These are phyloP conservation scores for Fusarium sp. DNA, from an alignment of 2,329 filamentous ascomycete species.

Conservation along the genomic window DNA sequence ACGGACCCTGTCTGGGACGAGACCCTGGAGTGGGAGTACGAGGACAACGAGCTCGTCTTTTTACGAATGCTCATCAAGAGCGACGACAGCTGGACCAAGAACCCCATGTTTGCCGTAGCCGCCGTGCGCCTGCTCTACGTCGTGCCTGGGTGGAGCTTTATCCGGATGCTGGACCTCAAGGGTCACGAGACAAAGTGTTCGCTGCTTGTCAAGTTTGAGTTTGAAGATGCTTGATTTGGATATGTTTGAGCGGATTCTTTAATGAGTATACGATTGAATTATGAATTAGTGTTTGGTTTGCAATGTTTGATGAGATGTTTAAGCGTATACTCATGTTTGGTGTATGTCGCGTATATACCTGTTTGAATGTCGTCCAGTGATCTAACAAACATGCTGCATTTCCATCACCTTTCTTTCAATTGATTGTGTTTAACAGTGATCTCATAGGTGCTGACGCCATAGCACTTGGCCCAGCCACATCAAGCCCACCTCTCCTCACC, in stretches of 20 bases:
- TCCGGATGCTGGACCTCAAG: constrained; percentile 73
- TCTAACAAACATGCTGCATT: neutral
- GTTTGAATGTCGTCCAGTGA: neutral
- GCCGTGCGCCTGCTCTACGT: constrained; percentile 71
- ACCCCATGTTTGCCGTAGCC: constrained; percentile 71
- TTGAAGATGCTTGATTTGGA: constrained; percentile 53
- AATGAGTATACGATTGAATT: constrained; percentile 17
- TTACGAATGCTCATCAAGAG: constrained; percentile 75
- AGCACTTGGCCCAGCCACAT: neutral
- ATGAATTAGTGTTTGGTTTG: neutral
- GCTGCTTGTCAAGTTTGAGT: constrained; percentile 70
- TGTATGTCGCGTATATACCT: neutral
- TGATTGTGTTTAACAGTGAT: neutral
- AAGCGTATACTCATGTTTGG: neutral
- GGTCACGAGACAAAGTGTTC: constrained; percentile 73
- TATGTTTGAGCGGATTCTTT: constrained; percentile 24
- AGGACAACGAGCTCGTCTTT: constrained; percentile 75
- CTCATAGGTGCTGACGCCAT: neutral
- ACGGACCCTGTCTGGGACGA: constrained; percentile 77
- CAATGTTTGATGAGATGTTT: constrained; percentile 6
- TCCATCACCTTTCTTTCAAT: neutral
- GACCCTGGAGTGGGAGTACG: constrained; percentile 74
- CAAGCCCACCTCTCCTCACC: neutral
- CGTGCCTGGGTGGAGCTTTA: constrained; percentile 70
- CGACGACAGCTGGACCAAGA: constrained; percentile 71